These are phyloP conservation scores for Polyplosphaeria fusca DNA, from an alignment of 495 filamentous ascomycete species.

Conservation along the genomic window DNA sequence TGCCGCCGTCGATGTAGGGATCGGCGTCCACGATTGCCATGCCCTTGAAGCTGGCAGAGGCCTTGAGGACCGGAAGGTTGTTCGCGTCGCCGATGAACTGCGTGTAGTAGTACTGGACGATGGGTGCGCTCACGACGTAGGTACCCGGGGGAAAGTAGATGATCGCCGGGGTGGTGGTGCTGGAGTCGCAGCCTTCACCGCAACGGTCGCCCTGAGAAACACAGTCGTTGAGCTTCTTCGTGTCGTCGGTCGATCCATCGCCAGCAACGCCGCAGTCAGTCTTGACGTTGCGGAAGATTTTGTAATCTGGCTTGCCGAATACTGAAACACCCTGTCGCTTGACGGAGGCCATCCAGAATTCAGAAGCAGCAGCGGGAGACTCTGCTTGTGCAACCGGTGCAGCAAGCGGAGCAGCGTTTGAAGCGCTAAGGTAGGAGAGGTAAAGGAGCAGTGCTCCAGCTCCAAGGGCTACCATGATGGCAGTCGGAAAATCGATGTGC, in stretches of 20 bases:
- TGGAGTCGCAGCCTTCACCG: constrained; percentile 50
- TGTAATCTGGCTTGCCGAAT: constrained; percentile 33
- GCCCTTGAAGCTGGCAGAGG: constrained; percentile 65
- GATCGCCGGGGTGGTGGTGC: constrained; percentile 47
- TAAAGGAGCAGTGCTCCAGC: constrained; percentile 27
- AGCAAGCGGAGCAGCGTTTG: constrained; percentile 28
- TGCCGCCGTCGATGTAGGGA: constrained; percentile 60
- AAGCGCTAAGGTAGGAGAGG: constrained; percentile 15
- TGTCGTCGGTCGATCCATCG: constrained; percentile 50
- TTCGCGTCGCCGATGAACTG: constrained; percentile 65
- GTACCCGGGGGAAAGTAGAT: constrained; percentile 61
- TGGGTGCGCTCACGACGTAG: constrained; percentile 56
- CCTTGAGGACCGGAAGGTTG: constrained; percentile 73
- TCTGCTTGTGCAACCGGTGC: constrained; percentile 26
- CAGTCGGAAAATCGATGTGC: constrained; percentile 10
- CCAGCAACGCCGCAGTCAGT: constrained; percentile 51
- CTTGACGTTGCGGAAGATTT: constrained; percentile 48
- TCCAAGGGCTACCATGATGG: constrained; percentile 31
- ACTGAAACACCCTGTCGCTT: constrained; percentile 63
- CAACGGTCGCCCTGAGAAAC: constrained; percentile 51
- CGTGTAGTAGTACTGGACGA: constrained; percentile 65
- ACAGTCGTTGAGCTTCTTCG: constrained; percentile 52
- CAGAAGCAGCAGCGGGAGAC: constrained; percentile 32
- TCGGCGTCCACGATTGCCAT: constrained; percentile 90
- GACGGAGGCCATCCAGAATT: constrained; percentile 75